phyloP scores from a whole-genome alignment of 2,329 filamentous ascomycete genomes.

The Thielaviopsis euricoi region DNA sequence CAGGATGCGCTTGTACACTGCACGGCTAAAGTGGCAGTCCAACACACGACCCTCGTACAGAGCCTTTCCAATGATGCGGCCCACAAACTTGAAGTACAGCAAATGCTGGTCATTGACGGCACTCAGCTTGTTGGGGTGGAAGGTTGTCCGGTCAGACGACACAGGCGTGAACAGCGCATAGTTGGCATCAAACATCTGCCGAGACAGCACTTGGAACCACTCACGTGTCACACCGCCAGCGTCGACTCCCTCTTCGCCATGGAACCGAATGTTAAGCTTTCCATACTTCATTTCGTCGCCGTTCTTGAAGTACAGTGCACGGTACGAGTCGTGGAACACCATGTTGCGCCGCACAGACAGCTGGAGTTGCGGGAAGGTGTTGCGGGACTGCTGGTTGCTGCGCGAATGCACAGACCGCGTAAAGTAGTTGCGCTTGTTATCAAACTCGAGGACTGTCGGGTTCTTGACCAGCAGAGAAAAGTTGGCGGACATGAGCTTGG shows the following conservation, averaged over 20 bases:
- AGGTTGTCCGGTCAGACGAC: conserved; percentile 91
- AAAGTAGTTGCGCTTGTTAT: conserved; percentile 99
- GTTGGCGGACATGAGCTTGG: conserved; percentile 95
- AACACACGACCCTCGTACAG: conserved; percentile 90
- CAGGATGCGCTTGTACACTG: conserved; percentile 94
- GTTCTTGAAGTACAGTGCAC: conserved; percentile 91
- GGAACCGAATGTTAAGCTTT: conserved; percentile 94
- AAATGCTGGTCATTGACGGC: conserved; percentile 89
- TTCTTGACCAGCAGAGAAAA: conserved; percentile 95
- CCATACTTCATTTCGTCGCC: conserved; percentile 98
- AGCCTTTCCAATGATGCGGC: conserved; percentile 93
- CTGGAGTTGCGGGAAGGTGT: conserved; percentile 57
- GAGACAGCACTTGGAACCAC: conserved; percentile 95
- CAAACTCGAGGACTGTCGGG: conserved; percentile 95
- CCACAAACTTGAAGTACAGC: conserved; percentile 98
- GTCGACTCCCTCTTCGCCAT: conserved; percentile 93
- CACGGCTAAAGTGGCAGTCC: conserved; percentile 96
- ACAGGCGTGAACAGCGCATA: conserved; percentile 95
- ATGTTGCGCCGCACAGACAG: conserved; percentile 82
- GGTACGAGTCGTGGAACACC: conserved; percentile 97
- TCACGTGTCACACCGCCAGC: conserved; percentile 93
- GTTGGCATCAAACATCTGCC: conserved; percentile 98
- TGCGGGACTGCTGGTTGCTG: conserved; percentile 52
- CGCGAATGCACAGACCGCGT: conserved; percentile 71
- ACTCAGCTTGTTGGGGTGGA: conserved; percentile 93